Percentiles rank a stretch among this genome's conserved stretches.
phyloP scores from a whole-genome alignment of 306 rosid species.

The Cucurbita moschata region DNA sequence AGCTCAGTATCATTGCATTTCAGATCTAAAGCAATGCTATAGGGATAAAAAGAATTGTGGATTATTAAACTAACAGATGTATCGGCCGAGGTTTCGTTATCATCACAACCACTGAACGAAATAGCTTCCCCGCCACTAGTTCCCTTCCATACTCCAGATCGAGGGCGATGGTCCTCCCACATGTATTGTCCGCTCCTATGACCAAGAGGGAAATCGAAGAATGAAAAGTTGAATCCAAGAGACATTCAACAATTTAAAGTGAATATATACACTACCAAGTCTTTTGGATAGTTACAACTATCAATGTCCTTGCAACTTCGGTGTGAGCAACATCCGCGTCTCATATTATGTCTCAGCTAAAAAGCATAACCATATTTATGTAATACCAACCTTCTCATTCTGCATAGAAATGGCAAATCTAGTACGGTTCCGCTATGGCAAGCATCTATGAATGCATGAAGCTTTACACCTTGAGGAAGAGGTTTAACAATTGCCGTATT shows the following conservation, averaged over 20 bases:
- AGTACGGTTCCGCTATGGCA: slow-evolving; percentile 95
- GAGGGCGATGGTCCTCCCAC: slow-evolving; percentile 98
- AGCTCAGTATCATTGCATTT: slow-evolving; percentile 1
- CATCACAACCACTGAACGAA: slow-evolving; percentile 89
- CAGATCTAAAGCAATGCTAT: background rate
- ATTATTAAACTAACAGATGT: slow-evolving; percentile 59
- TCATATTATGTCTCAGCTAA: background rate
- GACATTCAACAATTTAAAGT: background rate
- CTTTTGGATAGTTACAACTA: background rate
- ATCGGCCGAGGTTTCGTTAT: slow-evolving; percentile 90
- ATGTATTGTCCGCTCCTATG: slow-evolving; percentile 61
- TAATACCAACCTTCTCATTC: slow-evolving; percentile 71
- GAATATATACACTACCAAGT: background rate
- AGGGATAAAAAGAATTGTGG: background rate
- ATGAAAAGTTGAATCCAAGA: background rate
- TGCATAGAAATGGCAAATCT: slow-evolving; percentile 92
- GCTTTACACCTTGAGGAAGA: slow-evolving; percentile 71
- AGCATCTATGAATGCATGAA: slow-evolving; percentile 90
- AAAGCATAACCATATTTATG: background rate
- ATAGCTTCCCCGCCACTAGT: slow-evolving; percentile 86
- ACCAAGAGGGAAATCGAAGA: background rate
- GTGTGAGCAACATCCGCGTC: background rate
- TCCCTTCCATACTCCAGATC: slow-evolving; percentile 89
- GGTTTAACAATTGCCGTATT: slow-evolving; percentile 66
- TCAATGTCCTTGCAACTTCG: background rate